Conservation (phyloP, 768 basidiomycete species). For the Gymnopilus dilepis region DNA sequence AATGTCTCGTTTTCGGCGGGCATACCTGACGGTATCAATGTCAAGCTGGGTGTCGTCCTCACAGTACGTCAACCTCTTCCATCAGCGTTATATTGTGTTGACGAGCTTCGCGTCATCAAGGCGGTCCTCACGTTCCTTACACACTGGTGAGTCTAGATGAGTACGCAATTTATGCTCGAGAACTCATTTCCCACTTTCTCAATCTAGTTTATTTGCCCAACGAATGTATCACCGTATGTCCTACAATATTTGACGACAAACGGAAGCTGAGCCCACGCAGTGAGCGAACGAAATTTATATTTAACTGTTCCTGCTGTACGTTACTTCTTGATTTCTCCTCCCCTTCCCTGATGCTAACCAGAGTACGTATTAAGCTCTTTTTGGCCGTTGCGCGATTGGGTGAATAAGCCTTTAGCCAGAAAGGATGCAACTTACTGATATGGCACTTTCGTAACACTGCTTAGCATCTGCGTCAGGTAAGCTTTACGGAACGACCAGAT, state of each 20-base stretch:
- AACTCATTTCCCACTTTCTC: neutral
- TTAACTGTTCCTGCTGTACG: conserved; percentile 16
- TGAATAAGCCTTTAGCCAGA: neutral
- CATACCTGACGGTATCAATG: neutral
- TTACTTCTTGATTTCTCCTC: neutral
- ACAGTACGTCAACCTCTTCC: conserved; percentile 23
- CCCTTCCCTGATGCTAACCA: neutral
- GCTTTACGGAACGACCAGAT: neutral
- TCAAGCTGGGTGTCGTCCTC: conserved; percentile 29
- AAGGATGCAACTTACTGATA: neutral
- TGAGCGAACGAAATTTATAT: conserved; percentile 22
- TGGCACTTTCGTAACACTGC: neutral
- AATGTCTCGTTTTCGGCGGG: neutral
- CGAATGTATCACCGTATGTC: conserved; percentile 42
- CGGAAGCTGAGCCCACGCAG: neutral
- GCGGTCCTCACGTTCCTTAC: conserved; percentile 36
- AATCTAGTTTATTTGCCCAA: conserved; percentile 39
- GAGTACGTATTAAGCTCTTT: conserved; percentile 17
- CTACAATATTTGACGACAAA: neutral
- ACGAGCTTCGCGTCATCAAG: conserved; percentile 18
- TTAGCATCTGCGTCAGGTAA: conserved; percentile 5
- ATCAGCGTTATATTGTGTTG: neutral
- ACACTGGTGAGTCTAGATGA: conserved; percentile 25
- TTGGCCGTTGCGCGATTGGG: conserved; percentile 14
- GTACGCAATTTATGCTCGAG: neutral